Percentiles rank a stretch among this genome's conserved stretches.
These are phyloP conservation scores for Cladosporium sp. DNA, from an alignment of 2,329 filamentous ascomycete genomes.

Conservation along the genomic window DNA sequence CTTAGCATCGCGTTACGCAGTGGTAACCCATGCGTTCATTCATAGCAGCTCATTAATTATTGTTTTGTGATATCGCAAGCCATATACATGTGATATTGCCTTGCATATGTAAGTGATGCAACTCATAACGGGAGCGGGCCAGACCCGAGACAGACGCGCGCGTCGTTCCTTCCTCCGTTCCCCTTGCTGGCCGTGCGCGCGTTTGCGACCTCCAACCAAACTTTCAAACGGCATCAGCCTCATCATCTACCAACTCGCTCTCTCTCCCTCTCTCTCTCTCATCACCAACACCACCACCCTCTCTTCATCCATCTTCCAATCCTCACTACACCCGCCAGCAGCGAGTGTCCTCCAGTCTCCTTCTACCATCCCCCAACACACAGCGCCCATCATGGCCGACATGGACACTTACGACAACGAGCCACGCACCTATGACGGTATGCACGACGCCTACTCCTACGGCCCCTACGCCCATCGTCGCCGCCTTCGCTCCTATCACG, in stretches of 20 bases:
- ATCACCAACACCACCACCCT: conserved; percentile 5
- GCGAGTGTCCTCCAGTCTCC: conserved; percentile 1
- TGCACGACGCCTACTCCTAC: conserved; percentile 24
- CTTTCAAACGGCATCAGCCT: not conserved
- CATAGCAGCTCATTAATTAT: too few species aligned
- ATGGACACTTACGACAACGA: conserved; percentile 63
- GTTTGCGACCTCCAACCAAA: not conserved
- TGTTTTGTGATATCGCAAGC: too few species aligned
- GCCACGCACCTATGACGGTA: conserved; percentile 63
- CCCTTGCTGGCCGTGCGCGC: conserved; percentile 1
- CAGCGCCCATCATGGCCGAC: conserved; percentile 35
- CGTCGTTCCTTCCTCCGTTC: not conserved
- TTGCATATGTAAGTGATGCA: too few species aligned
- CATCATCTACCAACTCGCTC: not conserved
- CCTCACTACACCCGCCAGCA: not conserved
- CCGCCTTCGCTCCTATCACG: conserved; percentile 5
- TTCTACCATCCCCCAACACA: not conserved
- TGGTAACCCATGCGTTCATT: too few species aligned
- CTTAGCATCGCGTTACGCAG: too few species aligned
- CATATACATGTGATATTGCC: not conserved
- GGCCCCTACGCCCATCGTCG: not conserved
- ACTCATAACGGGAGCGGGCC: not conserved
- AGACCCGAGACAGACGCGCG: not conserved
- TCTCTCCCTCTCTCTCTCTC: not conserved
- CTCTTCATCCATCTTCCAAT: not conserved